Evolutionary conservation across 768 basidiomycete genomes (phyloP).

Genomic region (Porphyrellus cyaneotinctus): DNA sequence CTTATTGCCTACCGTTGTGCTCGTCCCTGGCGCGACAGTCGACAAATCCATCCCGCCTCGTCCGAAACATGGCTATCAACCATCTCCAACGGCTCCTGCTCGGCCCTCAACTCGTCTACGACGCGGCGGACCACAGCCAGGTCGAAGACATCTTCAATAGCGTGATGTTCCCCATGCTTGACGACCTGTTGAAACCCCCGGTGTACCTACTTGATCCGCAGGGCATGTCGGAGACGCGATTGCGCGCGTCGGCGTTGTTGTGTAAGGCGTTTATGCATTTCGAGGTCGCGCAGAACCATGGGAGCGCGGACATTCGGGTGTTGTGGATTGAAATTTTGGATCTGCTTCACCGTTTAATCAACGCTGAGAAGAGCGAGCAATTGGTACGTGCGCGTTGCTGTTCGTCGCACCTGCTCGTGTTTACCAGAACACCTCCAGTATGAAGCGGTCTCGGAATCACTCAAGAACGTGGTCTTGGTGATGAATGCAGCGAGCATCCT

Average conservation of each 20-base stretch:
- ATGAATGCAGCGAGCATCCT: constrained; percentile 90
- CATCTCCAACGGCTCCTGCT: constrained; percentile 83
- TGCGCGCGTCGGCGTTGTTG: constrained; percentile 82
- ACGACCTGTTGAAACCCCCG: constrained; percentile 85
- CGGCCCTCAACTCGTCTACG: constrained; percentile 64
- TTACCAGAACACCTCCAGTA: constrained; percentile 46
- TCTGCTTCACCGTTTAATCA: constrained; percentile 84
- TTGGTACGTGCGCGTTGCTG: constrained; percentile 46
- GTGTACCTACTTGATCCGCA: constrained; percentile 73
- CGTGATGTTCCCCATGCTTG: constrained; percentile 86
- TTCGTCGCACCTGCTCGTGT: background rate
- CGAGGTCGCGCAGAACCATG: constrained; percentile 65
- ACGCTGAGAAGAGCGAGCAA: constrained; percentile 78
- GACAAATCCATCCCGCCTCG: constrained; percentile 75
- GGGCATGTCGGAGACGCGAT: constrained; percentile 87
- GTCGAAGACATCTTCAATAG: constrained; percentile 84
- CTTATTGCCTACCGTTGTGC: constrained; percentile 71
- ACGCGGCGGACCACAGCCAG: constrained; percentile 54
- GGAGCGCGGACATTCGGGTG: constrained; percentile 58
- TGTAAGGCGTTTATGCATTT: constrained; percentile 97
- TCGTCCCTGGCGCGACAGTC: constrained; percentile 75
- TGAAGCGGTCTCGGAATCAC: constrained; percentile 92
- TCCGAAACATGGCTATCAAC: constrained; percentile 75
- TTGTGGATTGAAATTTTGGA: constrained; percentile 91
- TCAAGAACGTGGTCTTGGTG: constrained; percentile 94